phyloP scores from a whole-genome alignment of 805 yeast species.

The Nakazawaea holstii region DNA sequence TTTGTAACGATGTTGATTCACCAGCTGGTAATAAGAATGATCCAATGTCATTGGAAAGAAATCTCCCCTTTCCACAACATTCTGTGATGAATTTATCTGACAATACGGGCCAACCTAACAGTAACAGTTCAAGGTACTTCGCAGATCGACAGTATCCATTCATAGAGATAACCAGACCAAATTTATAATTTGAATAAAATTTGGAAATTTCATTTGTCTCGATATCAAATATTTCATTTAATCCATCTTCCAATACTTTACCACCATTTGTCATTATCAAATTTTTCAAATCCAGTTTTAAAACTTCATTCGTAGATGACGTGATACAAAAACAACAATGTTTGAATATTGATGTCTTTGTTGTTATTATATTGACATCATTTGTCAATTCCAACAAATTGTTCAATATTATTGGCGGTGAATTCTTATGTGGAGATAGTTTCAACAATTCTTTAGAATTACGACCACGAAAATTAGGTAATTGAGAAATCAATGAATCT shows the following conservation, averaged over 20 bases:
- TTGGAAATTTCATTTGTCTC: constrained; percentile 12
- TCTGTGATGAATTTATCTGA: constrained; percentile 53
- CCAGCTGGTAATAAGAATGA: constrained; percentile 72
- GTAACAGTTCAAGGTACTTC: constrained; percentile 71
- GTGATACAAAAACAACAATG: constrained; percentile 2
- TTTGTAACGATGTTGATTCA: constrained; percentile 39
- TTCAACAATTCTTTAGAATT: neutral
- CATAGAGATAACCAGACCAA: constrained; percentile 60
- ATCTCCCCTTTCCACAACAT: constrained; percentile 19
- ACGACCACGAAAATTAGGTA: constrained; percentile 2
- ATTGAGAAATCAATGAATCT: neutral
- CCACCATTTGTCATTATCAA: constrained; percentile 21
- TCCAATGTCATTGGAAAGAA: constrained; percentile 26
- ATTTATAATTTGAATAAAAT: constrained; percentile 27
- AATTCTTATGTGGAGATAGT: constrained; percentile 4
- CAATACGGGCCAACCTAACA: constrained; percentile 83
- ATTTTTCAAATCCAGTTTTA: neutral
- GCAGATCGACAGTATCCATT: constrained; percentile 56
- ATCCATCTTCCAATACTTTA: constrained; percentile 29
- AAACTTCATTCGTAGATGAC: neutral
- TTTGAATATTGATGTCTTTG: neutral
- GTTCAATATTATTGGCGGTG: neutral
- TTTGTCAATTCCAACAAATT: neutral
- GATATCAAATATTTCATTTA: constrained; percentile 24
- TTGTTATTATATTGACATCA: neutral